Evolutionary conservation across 805 yeast genomes (phyloP).

Genomic region (Yamadazyma sp.): DNA sequence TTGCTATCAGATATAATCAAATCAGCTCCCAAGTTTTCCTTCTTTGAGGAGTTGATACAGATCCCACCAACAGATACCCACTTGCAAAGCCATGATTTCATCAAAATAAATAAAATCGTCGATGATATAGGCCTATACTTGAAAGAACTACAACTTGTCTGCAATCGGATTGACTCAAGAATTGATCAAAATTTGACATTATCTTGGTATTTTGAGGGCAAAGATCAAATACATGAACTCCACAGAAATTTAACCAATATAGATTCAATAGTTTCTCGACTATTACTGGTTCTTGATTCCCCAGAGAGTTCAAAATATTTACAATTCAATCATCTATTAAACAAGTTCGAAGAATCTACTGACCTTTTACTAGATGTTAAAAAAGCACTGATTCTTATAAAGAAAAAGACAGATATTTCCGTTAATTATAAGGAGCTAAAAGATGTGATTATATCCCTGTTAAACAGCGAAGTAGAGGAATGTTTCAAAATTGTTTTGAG

Average conservation of each 20-base stretch:
- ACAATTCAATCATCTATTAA: constrained; percentile 19
- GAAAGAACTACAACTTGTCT: constrained; percentile 18
- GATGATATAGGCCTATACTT: constrained; percentile 30
- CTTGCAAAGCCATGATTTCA: constrained; percentile 24
- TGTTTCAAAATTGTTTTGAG: constrained; percentile 20
- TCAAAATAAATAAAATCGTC: constrained; percentile 27
- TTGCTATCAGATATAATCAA: constrained; percentile 20
- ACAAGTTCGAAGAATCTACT: constrained; percentile 27
- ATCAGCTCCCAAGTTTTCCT: constrained; percentile 21
- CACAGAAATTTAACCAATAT: constrained; percentile 21
- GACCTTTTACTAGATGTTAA: constrained; percentile 28
- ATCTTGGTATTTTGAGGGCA: constrained; percentile 29
- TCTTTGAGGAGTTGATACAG: constrained; percentile 23
- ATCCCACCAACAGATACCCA: constrained; percentile 17
- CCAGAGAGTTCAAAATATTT: constrained; percentile 11
- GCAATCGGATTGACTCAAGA: constrained; percentile 13
- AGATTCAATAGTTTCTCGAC: constrained; percentile 25
- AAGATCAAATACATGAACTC: constrained; percentile 20
- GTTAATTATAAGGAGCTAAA: constrained; percentile 28
- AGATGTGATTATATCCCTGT: constrained; percentile 22
- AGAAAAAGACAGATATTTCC: constrained; percentile 28
- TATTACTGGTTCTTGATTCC: constrained; percentile 20
- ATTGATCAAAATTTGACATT: constrained; percentile 11
- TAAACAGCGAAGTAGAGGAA: constrained; percentile 26
- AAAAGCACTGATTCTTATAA: constrained; percentile 19